phyloP scores from a whole-genome alignment of 75 land plant genomes.

The Ceratopteris richardii region DNA sequence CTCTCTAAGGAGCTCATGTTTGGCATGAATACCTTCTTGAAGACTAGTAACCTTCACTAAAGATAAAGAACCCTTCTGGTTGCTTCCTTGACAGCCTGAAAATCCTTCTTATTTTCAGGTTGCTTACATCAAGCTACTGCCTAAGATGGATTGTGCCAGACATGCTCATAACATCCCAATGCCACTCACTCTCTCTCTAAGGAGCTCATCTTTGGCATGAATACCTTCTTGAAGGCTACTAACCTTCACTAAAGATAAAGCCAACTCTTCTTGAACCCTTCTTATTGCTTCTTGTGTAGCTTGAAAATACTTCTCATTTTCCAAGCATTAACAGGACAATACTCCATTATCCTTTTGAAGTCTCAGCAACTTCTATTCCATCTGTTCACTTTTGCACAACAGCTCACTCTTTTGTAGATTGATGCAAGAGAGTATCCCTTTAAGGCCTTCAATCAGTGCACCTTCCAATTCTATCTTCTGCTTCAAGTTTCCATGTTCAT shows the following conservation, averaged over 20 bases:
- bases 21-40: too few species aligned
- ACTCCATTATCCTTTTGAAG: not conserved
- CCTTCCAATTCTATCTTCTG: too few species aligned
- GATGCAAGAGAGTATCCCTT: not conserved
- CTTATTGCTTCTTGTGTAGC: not conserved
- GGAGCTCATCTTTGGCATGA: too few species aligned
- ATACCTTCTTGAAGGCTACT: too few species aligned
- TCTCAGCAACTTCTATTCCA: not conserved
- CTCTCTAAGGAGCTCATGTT: not conserved
- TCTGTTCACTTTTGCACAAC: not conserved
- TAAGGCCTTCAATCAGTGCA: too few species aligned
- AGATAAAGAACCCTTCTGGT: too few species aligned
- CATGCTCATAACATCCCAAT: not conserved
- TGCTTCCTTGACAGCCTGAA: too few species aligned
- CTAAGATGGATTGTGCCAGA: not conserved
- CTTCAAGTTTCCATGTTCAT: too few species aligned
- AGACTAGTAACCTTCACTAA: not conserved
- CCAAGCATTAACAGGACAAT: not conserved
- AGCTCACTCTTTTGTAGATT: not conserved
- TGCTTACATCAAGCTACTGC: not conserved
- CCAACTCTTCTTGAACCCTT: not conserved
- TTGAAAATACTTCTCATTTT: not conserved
- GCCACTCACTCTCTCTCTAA: not conserved
- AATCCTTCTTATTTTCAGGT: too few species aligned
- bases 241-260: not conserved